Evolutionary conservation across 192 early-diverging fungal species (phyloP).

Genomic region (Coemansia sp.): DNA sequence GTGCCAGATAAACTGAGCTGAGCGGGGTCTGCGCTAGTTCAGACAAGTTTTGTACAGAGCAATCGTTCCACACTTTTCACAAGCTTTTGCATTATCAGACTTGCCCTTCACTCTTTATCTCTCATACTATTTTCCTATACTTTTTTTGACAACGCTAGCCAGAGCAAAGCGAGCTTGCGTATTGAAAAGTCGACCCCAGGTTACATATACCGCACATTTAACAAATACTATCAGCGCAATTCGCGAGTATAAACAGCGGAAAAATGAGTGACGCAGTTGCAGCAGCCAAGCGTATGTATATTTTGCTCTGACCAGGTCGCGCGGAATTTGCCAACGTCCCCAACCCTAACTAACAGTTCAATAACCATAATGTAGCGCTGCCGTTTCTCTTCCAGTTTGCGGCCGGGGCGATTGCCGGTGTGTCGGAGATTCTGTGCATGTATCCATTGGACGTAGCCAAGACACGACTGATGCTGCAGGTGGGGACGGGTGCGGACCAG

Average conservation of each 20-base stretch:
- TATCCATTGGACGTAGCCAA: conserved; percentile 96
- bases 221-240: background rate
- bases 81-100: background rate
- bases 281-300: conserved; percentile 5
- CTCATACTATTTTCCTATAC: background rate
- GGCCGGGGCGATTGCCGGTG: conserved; percentile 77
- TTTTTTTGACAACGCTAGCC: background rate
- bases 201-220: no score
- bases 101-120: background rate
- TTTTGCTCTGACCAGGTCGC: background rate
- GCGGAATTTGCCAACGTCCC: background rate
- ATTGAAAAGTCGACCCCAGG: no score
- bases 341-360: no score
- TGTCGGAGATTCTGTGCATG: conserved; percentile 92
- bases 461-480: conserved; percentile 88
- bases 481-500: conserved; percentile 57
- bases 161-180: background rate
- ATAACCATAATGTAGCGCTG: conserved; percentile 51
- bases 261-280: conserved; percentile 4
- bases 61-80: background rate
- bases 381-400: conserved; percentile 80
- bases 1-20: background rate
- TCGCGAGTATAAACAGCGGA: background rate
- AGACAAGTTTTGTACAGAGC: background rate
- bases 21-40: no score